Base-by-base conservation (phyloP, 306 rosid species). In the Alnus glutinosa region DNA sequence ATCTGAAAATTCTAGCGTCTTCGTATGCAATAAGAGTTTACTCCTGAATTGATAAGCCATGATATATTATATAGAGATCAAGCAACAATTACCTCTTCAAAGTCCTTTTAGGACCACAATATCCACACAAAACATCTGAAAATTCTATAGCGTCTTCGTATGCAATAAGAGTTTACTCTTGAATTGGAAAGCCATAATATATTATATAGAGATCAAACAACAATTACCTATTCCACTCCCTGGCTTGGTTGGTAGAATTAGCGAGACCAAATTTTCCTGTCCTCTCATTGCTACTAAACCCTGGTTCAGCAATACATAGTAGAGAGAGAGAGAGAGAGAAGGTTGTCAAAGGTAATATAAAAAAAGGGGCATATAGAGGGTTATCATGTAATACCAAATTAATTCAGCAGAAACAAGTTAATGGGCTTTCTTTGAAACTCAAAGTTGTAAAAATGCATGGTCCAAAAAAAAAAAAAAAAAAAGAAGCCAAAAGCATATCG, bases 181-280 rank as follows among this genome's bases (percentile, higher is more conserved):
- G 28, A 66, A 79, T 32, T 42, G 42, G 49, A 32, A 76, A 73
- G 75, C 50, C 75, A 48, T 39, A 72, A 55, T 72, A 71, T 47
- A 77, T 44, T 47, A 71, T 36, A 19, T 34, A 10, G 68, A 80
- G 77, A 77, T 74, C 77, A 75, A 79, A 47, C 71, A 84, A 63
- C 81, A 77, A 58, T 85, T 82, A 95, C 98, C 91, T 90, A 86
- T 81, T 87, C 9, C 50, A 79, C 84, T 83, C 84, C 79, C 73
- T 84, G 80, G 69, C 86, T 63, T 86, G 89, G 75, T 85, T 82
- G 70, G 78, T 36, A 59, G 85, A 84, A 83, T 68, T 74, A 57
- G 49, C 15, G 34, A 4, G 32, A 49, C 84, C 83, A 75, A 71
- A 80, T 74, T 82, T 81, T 70, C 85, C 90, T 36, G 82, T 77